Base-by-base conservation (phyloP, 352 stramenopile genomes). In the Globisporangium paddicum region DNA sequence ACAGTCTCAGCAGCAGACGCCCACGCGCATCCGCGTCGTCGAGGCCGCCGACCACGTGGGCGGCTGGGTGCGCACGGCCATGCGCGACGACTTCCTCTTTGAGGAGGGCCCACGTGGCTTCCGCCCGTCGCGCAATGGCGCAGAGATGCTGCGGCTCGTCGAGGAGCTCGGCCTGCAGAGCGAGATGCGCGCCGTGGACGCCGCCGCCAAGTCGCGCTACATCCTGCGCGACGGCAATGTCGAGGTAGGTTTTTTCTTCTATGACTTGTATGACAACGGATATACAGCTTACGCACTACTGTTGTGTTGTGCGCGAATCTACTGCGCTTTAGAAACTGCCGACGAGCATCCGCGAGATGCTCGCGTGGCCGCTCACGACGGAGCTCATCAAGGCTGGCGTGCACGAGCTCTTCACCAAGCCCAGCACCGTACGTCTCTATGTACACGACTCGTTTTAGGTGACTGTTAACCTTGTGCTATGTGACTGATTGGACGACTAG, bases 61-160 rank as follows among this genome's bases (percentile, higher is more conserved):
- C 21, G 86, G 86, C 19, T 92, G 83, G 81, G 72, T 95, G 58
- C 75, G 72, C 19, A 93, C 86, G 8, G 79, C 79, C 13, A 66
- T 66, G 49, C 62, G 64, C 21, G 63, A 76, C n/a, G 74, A 64
- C 13, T 91, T 92, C 44, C 48, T 95, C 18, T 94, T 96, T 58
- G 87, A 96, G 63, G 75, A 89, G 56, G 87, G 87, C 0, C 87
- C 87, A 41, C 71, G 87, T 54, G 85, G 84, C 50, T 95, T 96
- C 49, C 82, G 87, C 0, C 87, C 87, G 25, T 92, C 81, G 40
- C 81, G 82, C 58, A 95, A 93, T 40, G 87, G 87, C 25, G 71
- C 85, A 41, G 82, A 95, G 66, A 91, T 95, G 70, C 67, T 96
- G 60, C 77, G 78, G 2, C 73, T 96, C 14, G 77, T 95, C 25